Evolutionary conservation across 257 asterid genomes (phyloP).

Genomic region (Capsicum baccatum): DNA sequence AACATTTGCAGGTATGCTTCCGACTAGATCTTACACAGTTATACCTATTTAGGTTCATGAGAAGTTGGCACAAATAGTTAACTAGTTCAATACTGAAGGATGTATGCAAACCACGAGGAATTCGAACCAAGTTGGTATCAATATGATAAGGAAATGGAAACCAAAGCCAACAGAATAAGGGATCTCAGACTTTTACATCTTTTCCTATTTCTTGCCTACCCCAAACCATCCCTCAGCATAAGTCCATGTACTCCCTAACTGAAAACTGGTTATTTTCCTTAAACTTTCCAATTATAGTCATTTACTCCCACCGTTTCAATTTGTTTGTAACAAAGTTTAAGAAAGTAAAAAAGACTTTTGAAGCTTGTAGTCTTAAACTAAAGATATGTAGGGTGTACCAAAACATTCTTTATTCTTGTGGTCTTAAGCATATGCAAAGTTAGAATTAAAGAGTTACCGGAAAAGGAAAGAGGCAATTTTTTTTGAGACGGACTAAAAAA

Average conservation of each 20-base stretch:
- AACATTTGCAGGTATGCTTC: neutral
- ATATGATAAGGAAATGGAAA: constrained; percentile 16
- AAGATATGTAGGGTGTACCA: neutral
- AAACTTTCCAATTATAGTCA: neutral
- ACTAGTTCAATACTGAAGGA: constrained; percentile 1
- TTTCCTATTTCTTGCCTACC: neutral
- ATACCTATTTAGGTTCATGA: neutral
- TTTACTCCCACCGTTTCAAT: neutral
- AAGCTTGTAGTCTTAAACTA: neutral
- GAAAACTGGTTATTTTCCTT: neutral
- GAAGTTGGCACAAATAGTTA: constrained; percentile 20
- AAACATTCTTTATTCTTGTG: neutral
- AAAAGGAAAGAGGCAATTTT: neutral
- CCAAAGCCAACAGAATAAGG: neutral
- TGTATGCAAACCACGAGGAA: neutral
- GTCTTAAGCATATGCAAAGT: neutral
- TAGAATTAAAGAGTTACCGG: neutral
- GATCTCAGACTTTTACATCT: constrained; percentile 6
- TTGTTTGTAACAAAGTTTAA: neutral
- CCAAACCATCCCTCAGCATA: neutral
- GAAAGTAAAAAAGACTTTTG: neutral
- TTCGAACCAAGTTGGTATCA: constrained; percentile 15
- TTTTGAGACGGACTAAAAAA: neutral
- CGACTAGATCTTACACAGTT: neutral
- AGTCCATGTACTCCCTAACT: neutral